Base-by-base conservation (phyloP, 352 stramenopile genomes). In the Elongisporangium anandrum region DNA sequence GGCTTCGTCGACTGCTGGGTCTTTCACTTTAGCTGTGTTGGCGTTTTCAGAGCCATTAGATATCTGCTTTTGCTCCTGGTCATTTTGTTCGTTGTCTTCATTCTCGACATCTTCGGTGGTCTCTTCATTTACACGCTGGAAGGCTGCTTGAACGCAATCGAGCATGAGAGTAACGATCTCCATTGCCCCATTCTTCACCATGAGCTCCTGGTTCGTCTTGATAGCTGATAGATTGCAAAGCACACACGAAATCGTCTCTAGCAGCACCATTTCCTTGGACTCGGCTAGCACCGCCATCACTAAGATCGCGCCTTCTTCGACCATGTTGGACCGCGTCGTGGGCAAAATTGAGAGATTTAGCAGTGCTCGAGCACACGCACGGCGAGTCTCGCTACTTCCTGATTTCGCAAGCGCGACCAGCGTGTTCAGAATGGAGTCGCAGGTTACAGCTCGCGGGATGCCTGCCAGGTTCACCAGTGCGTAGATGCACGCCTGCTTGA, bases 271-370 rank as follows among this genome's bases (percentile, higher is more conserved):
- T n/a, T 79, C 62, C 39, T 66, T 72, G 13, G 72, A 65, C 3
- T 61, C 56, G 1, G 63, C 45, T 16, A 94, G 56, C 15, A 88
- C 73, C 52, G 75, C 70, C 2, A 94, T 60, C 34, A 77, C 83
- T 8, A 63, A 51, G 45, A 94, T 65, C 3, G 70, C 81, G 39
- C 85, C 85, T 58, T 93, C 85, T 57, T 94, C 85, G 22, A 94
- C 73, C 61, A 93, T 75, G 19, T 74, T 71, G 1, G 76, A 70
- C 20, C 85, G 82, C 9, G 85, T 93, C 20, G 83, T 90, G 3
- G 81, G 81, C 17, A 92, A 54, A 38, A 94, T 89, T 16, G 85
- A 94, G 21, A 94, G 67, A 49, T 93, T 94, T 2, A 94, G 59
- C 16, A 94, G 56, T 26, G 77, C 82, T 51, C 85, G 79, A 38